Conservation (phyloP, 352 stramenopile genomes). For the Pilasporangium apinafurcum region DNA sequence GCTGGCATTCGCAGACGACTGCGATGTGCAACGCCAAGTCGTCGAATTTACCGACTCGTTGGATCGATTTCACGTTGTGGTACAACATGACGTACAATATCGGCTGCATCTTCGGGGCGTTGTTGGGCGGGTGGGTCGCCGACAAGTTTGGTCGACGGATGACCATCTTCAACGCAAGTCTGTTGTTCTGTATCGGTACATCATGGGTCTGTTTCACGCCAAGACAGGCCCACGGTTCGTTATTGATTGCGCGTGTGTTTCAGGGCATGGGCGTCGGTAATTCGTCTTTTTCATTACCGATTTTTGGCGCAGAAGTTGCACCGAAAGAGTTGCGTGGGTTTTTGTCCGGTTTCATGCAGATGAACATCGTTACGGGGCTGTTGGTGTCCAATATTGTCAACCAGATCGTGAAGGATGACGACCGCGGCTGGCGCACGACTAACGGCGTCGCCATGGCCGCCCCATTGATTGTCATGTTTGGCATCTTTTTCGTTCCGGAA, state of each 20-base stretch:
- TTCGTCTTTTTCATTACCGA: constrained; percentile 19
- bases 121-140: constrained; percentile 10
- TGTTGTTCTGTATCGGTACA: constrained; percentile 16
- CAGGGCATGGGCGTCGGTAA: constrained; percentile 17
- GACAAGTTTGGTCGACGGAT: constrained; percentile 12
- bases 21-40: constrained; percentile 3
- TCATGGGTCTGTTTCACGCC: constrained; percentile 3
- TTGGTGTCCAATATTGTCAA: constrained; percentile 17
- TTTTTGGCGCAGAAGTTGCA: constrained; percentile 22
- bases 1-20: constrained; percentile 14
- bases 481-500: constrained; percentile 6
- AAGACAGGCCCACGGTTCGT: background rate
- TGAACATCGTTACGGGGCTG: constrained; percentile 22
- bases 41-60: constrained; percentile 15
- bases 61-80: constrained; percentile 17
- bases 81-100: constrained; percentile 29
- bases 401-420: background rate
- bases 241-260: constrained; percentile 9
- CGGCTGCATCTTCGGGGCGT: constrained; percentile 18
- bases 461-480: constrained; percentile 11
- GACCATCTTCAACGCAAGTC: constrained; percentile 11
- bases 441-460: constrained; percentile 9
- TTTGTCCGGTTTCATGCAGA: constrained; percentile 30
- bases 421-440: constrained; percentile 8
- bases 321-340: constrained; percentile 29